Percentiles rank a stretch among this genome's conserved stretches.
Evolutionary conservation across 139 green algal species (phyloP).

Genomic region (Deuterostichococcus epilithicus): DNA sequence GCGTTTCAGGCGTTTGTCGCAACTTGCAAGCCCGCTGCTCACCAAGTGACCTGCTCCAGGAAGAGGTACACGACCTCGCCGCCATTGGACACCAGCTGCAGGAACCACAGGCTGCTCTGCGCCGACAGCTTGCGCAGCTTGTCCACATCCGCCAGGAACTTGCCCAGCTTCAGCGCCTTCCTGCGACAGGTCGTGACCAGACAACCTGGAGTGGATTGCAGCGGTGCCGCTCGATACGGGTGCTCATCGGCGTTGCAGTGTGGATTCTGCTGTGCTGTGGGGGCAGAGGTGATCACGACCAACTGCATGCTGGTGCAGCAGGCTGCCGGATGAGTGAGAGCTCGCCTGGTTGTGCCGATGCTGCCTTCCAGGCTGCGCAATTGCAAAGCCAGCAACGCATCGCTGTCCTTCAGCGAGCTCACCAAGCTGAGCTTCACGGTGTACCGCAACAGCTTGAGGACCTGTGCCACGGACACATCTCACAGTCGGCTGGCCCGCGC

Average conservation of each 20-base stretch:
- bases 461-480: slow-evolving; percentile 24
- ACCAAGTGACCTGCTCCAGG: slow-evolving; percentile 76
- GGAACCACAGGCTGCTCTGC: slow-evolving; percentile 19
- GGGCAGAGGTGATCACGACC: too few species aligned
- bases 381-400: slow-evolving; percentile 27
- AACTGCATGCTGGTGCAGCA: too few species aligned
- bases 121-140: slow-evolving; percentile 47
- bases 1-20: too few species aligned
- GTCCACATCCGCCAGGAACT: slow-evolving; percentile 76
- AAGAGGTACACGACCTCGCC: slow-evolving; percentile 84
- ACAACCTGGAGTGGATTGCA: not conserved
- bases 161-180: slow-evolving; percentile 77
- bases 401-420: slow-evolving; percentile 24
- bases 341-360: slow-evolving; percentile 63
- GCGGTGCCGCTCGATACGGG: too few species aligned
- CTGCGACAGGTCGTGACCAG: slow-evolving; percentile 18
- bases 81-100: slow-evolving; percentile 60
- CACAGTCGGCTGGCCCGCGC: not conserved
- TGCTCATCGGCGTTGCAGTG: too few species aligned
- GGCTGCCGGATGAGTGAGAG: too few species aligned
- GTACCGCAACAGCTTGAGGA: slow-evolving; percentile 73
- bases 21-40: too few species aligned
- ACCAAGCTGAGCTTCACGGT: slow-evolving; percentile 58
- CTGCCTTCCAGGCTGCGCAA: slow-evolving; percentile 54
- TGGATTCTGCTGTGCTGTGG: too few species aligned